Conservation (phyloP, 1,139 yeast genomes). For the Blastobotrys serpentis region DNA sequence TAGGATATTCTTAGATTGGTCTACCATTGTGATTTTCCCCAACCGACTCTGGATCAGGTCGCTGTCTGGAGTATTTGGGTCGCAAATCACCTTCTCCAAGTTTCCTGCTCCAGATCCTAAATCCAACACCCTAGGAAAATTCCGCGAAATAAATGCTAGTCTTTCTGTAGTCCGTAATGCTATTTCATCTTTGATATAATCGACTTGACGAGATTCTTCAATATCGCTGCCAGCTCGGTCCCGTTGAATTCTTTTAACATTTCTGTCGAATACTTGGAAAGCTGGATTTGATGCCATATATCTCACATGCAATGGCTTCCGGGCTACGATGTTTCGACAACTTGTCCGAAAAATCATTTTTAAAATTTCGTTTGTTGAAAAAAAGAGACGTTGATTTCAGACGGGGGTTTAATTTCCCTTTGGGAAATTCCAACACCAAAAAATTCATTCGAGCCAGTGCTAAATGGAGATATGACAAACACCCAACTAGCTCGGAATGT, state of each 20-base stretch:
- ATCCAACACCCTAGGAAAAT: slow-evolving; percentile 61
- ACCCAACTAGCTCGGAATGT: not conserved
- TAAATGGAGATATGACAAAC: not conserved
- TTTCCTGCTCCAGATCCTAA: slow-evolving; percentile 75
- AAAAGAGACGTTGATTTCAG: too few species aligned
- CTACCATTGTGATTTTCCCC: slow-evolving; percentile 63
- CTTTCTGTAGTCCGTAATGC: slow-evolving; percentile 74
- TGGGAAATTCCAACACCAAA: not conserved
- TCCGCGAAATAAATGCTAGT: slow-evolving; percentile 67
- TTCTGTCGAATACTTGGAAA: slow-evolving; percentile 64
- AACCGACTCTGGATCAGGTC: slow-evolving; percentile 52
- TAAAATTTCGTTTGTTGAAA: too few species aligned
- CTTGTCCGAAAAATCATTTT: not conserved
- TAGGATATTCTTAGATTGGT: slow-evolving; percentile 56
- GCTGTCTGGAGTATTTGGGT: slow-evolving; percentile 46
- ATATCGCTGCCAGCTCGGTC: slow-evolving; percentile 50
- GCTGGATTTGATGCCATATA: slow-evolving; percentile 20
- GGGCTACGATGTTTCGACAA: not conserved
- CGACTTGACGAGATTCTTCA: slow-evolving; percentile 56
- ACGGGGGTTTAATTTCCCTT: too few species aligned
- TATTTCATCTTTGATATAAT: slow-evolving; percentile 72
- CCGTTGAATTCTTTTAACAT: slow-evolving; percentile 59
- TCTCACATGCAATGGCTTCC: not conserved
- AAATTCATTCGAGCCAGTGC: not conserved
- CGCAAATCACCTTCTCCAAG: slow-evolving; percentile 44